Percentiles rank a stretch among this genome's conserved stretches.
phyloP scores from a whole-genome alignment of 1,284 basidiomycete genomes.

The Tremellales sp. region DNA sequence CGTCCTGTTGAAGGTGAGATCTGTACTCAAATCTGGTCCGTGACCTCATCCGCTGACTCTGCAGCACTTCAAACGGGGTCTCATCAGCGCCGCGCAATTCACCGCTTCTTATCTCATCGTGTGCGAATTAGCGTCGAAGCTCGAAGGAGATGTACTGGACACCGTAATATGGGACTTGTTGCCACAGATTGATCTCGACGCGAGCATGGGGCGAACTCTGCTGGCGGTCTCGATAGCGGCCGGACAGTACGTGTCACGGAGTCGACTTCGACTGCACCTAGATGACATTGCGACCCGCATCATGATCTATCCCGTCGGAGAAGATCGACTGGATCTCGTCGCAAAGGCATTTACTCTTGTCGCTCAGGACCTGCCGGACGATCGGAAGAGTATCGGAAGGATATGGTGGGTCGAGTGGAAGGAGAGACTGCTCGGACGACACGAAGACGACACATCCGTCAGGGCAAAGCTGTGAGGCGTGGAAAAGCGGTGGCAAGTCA shows the following conservation, averaged over 20 bases:
- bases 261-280: conserved; percentile 19
- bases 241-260: conserved; percentile 14
- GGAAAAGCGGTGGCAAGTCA: no score
- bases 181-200: no score
- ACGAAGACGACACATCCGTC: neutral
- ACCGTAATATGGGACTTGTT: no score
- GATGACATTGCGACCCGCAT: conserved; percentile 24
- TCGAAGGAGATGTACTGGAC: no score
- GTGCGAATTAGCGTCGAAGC: conserved; percentile 14
- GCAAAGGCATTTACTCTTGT: conserved; percentile 27
- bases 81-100: conserved; percentile 28
- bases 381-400: conserved; percentile 23
- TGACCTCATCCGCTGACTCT: neutral
- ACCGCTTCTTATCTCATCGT: conserved; percentile 23
- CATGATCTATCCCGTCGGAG: conserved; percentile 11
- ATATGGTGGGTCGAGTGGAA: conserved; percentile 37
- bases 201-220: conserved; percentile 7
- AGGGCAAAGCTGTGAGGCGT: conserved; percentile 3
- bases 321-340: conserved; percentile 21
- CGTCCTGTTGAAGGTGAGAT: conserved; percentile 23
- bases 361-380: conserved; percentile 29
- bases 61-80: conserved; percentile 17
- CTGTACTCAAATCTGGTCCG: neutral
- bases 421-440: neutral
- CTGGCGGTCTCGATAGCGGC: conserved; percentile 16